Base-by-base conservation (phyloP, 371 early-diverging fungal species). In the Haplosporangium sp. region DNA sequence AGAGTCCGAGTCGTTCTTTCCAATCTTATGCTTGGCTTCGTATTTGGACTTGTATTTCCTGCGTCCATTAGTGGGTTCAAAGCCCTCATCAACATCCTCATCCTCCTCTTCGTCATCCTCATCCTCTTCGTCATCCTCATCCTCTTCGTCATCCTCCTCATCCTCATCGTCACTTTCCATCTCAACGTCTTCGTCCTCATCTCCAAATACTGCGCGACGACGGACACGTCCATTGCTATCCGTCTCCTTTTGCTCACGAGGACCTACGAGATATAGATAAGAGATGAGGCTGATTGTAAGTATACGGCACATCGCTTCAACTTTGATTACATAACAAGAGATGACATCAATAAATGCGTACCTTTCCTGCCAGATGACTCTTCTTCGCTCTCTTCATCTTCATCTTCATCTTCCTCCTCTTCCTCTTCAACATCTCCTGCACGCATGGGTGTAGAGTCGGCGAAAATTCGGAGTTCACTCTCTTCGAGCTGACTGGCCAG, bases 391-490 rank as follows among this genome's bases (percentile, higher is more conserved):
- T 66, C 71, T 14, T 70, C 74, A 23, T 81, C 86, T 55, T 82
- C 77, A 54, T 82, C 83, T 10, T 72, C 80, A 46, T 81, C 59
- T 40, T 80, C 69, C 4, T 74, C 82, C 21, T 68, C 70, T 21
- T 82, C 72, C 21, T 80, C 69, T 13, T 73, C 83, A 13, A 87
- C 62, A 81, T 91, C 90, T 1, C 81, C 85, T n/a, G 92, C 94
- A 61, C 83, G 83, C 62, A 95, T 73, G 13, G 94, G 95, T 29
- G 88, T 83, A 10, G 96, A 91, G 18, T 85, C 84, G 10, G 90
- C 86, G 73, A 98, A 98, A 59, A 98, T 86, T 18, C 91, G 90
- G 67, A 98, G 82, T 52, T 94, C 89, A 67, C 93, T 92, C 9
- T 84, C 86, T 52, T 90, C 86, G 45, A 98, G 84, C 67, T 93